Percentiles rank a stretch among this genome's conserved stretches.
Evolutionary conservation across 345 rosid genomes (phyloP).

Genomic region (Ailanthus altissimus): DNA sequence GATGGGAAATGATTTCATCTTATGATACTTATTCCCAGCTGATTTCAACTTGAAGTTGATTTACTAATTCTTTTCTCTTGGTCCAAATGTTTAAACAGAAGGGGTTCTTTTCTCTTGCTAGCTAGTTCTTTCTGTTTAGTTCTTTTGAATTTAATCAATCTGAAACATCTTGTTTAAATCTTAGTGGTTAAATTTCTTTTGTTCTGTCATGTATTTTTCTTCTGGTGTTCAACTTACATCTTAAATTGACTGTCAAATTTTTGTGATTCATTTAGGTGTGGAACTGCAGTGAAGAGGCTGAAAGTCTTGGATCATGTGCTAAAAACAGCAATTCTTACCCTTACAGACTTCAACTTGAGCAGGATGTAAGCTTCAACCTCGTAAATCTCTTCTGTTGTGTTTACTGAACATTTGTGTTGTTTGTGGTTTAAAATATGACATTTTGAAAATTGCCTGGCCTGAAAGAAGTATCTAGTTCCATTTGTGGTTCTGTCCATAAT

Average conservation of each 20-base stretch:
- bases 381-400: conserved; percentile 8
- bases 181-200: no score
- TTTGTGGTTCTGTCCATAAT: not conserved
- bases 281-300: conserved; percentile 35
- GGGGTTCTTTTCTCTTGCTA: no score
- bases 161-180: not conserved
- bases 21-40: not conserved
- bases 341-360: conserved; percentile 72
- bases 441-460: not conserved
- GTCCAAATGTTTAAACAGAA: no score
- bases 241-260: not conserved
- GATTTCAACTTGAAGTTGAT: not conserved
- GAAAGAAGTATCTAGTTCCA: not conserved
- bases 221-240: conserved; percentile 4
- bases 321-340: conserved; percentile 43
- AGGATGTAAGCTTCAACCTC: conserved; percentile 60
- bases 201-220: conserved; percentile 6
- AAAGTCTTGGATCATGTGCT: conserved; percentile 30
- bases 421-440: not conserved
- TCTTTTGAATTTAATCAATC: not conserved
- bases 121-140: not conserved
- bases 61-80: not conserved
- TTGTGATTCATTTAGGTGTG: conserved; percentile 45
- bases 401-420: not conserved
- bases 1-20: not conserved